Evolutionary conservation across 768 basidiomycete genomes (phyloP), one percentile per base, ranked within the genome.

Genomic region (Lepiota brunneoincarnata): DNA sequence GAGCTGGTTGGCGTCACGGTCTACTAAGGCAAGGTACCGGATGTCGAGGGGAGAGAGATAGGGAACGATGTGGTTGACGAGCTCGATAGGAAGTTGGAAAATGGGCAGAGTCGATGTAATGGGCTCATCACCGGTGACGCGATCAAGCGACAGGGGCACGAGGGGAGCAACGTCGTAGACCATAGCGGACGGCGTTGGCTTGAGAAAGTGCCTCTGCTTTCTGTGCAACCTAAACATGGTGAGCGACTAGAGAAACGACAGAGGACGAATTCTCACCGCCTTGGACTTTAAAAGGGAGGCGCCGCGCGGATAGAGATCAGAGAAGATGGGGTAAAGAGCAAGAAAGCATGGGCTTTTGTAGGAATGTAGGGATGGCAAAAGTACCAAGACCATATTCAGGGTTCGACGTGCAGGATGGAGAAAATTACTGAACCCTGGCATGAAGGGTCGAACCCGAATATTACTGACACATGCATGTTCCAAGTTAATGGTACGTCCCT

Each of bases 31-130:
- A 15, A 71, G 59, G 12, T 59, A 50, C 10, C 49, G 50, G 35
- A 71, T 54, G 49, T 69, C 69, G 6, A 44, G 23, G 7, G 50
- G 49, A 4, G 63, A 59, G 6, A 71, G 59, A 47, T 67, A 63
- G 5, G 61, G 59, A 4, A 61, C 58, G 26, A 69, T 45, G 17
- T 64, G 61, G 17, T 49, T 38, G 18, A 67, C 59, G 12, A 71
- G 51, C 41, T 71, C 69, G 20, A 67, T 46, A 3, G 69, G 69
- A 11, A 71, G 58, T 23, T 43, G 59, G 49, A 68, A 66, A 10
- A 68, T 35, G 1, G 65, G 65, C 18, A 67, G 61, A 2, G 52
- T 18, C 1, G 68, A 68, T 6, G 59, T 56, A 4, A 58, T 31
- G 10, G 56, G 20, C 34, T 59, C 58, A 5, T 58, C 62, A 9